phyloP scores from a whole-genome alignment of 768 basidiomycete genomes.

The Rhizopogon vulgaris region DNA sequence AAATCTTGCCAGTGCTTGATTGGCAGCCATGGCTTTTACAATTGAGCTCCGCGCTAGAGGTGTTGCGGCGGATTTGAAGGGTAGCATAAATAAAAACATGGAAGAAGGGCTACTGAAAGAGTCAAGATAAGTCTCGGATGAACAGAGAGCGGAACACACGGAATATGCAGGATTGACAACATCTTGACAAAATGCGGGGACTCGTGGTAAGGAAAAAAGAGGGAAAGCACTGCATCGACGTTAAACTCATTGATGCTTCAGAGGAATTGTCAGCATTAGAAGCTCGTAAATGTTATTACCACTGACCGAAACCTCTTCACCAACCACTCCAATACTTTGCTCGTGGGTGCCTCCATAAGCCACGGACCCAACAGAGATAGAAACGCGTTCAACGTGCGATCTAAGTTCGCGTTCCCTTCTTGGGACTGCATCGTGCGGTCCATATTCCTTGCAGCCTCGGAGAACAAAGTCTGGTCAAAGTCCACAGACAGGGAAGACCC shows the following conservation, averaged over 20 bases:
- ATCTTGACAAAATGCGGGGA: constrained; percentile 93
- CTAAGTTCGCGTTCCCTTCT: constrained; percentile 59
- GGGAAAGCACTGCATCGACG: constrained; percentile 62
- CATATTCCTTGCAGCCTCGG: constrained; percentile 62
- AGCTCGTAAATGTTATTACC: not conserved
- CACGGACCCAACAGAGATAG: constrained; percentile 71
- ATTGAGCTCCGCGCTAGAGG: constrained; percentile 67
- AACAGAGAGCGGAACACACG: constrained; percentile 35
- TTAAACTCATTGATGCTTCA: constrained; percentile 91
- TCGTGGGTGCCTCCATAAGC: constrained; percentile 74
- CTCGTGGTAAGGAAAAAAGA: constrained; percentile 94
- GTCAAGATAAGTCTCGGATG: not conserved
- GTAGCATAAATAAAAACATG: constrained; percentile 60
- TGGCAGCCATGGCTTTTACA: constrained; percentile 70
- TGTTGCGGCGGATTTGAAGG: constrained; percentile 74
- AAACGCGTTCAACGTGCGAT: constrained; percentile 54
- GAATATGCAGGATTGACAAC: constrained; percentile 76
- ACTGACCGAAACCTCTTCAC: constrained; percentile 85
- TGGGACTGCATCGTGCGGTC: constrained; percentile 74
- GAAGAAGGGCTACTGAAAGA: constrained; percentile 44
- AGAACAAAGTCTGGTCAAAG: constrained; percentile 73
- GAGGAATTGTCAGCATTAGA: not conserved
- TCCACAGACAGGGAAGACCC: constrained; percentile 21
- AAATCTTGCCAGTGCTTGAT: constrained; percentile 68
- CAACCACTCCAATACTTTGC: constrained; percentile 90